Conservation (phyloP, 805 yeast genomes). For the Candida verbasci region DNA sequence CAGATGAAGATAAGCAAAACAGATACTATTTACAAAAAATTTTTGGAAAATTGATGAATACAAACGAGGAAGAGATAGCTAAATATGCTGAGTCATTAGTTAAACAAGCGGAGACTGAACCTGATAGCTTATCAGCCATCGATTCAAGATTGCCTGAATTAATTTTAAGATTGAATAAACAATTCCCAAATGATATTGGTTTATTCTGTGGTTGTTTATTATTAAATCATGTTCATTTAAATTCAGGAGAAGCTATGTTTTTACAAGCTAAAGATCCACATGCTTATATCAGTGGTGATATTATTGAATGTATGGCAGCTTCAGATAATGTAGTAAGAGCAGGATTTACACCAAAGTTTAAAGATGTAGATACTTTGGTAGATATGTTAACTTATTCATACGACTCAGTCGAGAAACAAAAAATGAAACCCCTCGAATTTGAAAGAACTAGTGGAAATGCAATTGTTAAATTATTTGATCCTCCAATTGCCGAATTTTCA, state of each 20-base stretch:
- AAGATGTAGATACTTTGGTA: constrained; percentile 88
- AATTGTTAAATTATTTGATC: constrained; percentile 69
- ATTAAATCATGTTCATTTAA: constrained; percentile 79
- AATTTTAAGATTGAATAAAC: constrained; percentile 71
- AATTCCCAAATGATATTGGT: constrained; percentile 93
- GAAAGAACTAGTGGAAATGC: constrained; percentile 65
- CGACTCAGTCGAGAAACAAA: constrained; percentile 89
- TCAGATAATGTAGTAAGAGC: constrained; percentile 97
- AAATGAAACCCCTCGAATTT: constrained; percentile 66
- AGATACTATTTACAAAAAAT: constrained; percentile 66
- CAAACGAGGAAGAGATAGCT: constrained; percentile 56
- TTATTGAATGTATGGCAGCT: constrained; percentile 99
- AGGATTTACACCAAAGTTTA: constrained; percentile 99
- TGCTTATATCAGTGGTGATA: constrained; percentile 95
- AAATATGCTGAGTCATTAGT: constrained; percentile 63
- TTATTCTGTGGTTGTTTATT: constrained; percentile 92
- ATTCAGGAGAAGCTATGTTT: constrained; percentile 94
- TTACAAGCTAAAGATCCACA: constrained; percentile 97
- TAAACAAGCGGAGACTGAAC: constrained; percentile 53
- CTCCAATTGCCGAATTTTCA: constrained; percentile 95
- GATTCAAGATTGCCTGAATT: constrained; percentile 60
- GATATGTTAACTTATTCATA: constrained; percentile 86
- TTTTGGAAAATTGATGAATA: constrained; percentile 80
- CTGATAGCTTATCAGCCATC: constrained; percentile 50
- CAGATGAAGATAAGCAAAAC: constrained; percentile 53